These are phyloP conservation scores for Ettlia oleoabundans DNA, from an alignment of 139 green algal genomes.

Conservation along the genomic window DNA sequence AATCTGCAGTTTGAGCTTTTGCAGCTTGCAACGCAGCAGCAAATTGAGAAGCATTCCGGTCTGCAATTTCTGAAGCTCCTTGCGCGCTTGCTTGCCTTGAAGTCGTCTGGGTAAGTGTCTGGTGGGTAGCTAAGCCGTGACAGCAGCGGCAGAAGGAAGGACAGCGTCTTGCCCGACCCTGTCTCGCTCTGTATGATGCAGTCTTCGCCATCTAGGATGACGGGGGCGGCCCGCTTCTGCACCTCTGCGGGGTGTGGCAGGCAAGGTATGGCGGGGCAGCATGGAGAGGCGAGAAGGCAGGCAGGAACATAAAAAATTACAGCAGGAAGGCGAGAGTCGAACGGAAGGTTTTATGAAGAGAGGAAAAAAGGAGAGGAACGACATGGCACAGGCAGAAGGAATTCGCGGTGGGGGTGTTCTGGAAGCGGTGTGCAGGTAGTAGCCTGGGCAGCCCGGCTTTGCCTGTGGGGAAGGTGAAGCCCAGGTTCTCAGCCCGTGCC, in stretches of 20 bases:
- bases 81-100: constrained; percentile 53
- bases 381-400: too few species aligned
- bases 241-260: constrained; percentile 64
- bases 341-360: neutral
- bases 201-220: constrained; percentile 67
- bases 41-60: neutral
- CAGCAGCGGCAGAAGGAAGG: constrained; percentile 79
- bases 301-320: neutral
- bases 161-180: constrained; percentile 84
- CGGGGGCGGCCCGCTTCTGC: constrained; percentile 64
- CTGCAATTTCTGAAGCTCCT: neutral
- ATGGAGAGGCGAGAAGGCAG: too few species aligned
- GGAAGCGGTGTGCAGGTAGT: too few species aligned
- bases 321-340: neutral
- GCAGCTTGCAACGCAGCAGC: neutral
- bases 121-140: constrained; percentile 74
- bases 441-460: too few species aligned
- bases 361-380: neutral
- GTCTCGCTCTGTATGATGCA: constrained; percentile 72
- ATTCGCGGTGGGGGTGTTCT: too few species aligned
- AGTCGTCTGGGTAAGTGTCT: constrained; percentile 68
- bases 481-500: constrained; percentile 73
- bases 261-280: too few species aligned
- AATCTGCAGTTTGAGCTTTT: too few species aligned
- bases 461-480: constrained; percentile 78